A percentile compares a stretch with the other conserved stretches of the same genome.
Conservation (phyloP, 176 grass and related monocot genomes). For the Pontederia crassipes region DNA sequence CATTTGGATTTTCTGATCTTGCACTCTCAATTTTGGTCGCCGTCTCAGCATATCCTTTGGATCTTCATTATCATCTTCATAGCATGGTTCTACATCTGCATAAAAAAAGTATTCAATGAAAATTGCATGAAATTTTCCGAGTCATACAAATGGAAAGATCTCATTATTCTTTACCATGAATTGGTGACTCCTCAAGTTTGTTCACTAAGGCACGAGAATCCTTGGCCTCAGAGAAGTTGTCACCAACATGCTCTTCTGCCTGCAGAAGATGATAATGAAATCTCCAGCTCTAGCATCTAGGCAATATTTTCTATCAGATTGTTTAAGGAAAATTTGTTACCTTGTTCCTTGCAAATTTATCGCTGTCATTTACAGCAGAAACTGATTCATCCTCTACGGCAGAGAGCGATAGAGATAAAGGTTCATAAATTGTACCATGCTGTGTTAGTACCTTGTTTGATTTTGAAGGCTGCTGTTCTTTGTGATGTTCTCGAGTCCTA, state of each 20-base stretch:
- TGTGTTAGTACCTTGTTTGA: constrained; percentile 14
- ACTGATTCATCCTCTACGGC: constrained; percentile 22
- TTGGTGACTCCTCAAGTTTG: constrained; percentile 27
- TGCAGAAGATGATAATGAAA: constrained; percentile 12
- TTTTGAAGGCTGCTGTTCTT: constrained; percentile 7
- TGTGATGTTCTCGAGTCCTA: background rate
- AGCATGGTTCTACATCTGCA: too few species aligned
- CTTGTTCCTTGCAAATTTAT: constrained; percentile 14
- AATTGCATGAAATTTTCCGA: too few species aligned
- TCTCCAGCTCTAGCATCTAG: constrained; percentile 1
- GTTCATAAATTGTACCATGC: constrained; percentile 18
- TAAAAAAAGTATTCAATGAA: too few species aligned
- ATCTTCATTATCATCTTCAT: too few species aligned
- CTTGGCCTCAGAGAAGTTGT: constrained; percentile 7
- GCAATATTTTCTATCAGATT: background rate
- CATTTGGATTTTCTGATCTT: too few species aligned
- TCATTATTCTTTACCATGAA: constrained; percentile 32
- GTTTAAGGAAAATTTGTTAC: constrained; percentile 17
- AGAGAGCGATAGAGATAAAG: constrained; percentile 7
- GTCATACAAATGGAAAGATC: too few species aligned
- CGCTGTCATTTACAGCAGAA: constrained; percentile 6
- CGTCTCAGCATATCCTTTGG: too few species aligned
- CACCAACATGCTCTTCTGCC: constrained; percentile 31
- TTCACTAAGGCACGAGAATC: constrained; percentile 4
- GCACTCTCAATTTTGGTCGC: too few species aligned